phyloP scores from a whole-genome alignment of 1,139 yeast genomes.

The Debaryomyces sp. region DNA sequence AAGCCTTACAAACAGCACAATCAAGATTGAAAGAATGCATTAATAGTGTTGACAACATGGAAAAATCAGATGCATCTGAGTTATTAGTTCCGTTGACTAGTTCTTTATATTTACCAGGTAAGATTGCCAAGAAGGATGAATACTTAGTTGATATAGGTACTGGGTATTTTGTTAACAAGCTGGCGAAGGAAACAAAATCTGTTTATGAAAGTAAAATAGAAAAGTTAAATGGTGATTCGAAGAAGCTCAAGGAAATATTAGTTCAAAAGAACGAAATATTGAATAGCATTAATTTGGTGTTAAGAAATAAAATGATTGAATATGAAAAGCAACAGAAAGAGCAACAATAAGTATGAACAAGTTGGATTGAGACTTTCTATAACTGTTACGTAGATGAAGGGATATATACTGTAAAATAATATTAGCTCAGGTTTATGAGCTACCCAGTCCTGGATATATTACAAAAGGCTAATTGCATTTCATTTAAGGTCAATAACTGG shows the following conservation, averaged over 20 bases:
- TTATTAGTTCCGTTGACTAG: conserved; percentile 86
- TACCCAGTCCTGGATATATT: background rate
- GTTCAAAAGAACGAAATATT: conserved; percentile 60
- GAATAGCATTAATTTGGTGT: conserved; percentile 55
- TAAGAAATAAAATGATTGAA: conserved; percentile 48
- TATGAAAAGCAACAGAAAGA: conserved; percentile 39
- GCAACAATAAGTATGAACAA: background rate
- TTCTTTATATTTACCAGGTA: conserved; percentile 89
- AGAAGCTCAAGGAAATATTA: conserved; percentile 74
- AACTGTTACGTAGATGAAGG: background rate
- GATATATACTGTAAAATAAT: background rate
- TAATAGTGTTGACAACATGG: conserved; percentile 63
- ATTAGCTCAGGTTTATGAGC: background rate
- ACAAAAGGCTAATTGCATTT: background rate
- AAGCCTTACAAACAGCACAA: conserved; percentile 84
- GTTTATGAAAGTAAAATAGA: conserved; percentile 77
- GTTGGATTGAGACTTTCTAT: background rate
- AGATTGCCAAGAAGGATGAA: conserved; percentile 58
- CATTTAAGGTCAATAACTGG: background rate
- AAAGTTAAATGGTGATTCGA: conserved; percentile 72
- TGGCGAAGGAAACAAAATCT: conserved; percentile 61
- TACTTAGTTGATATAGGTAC: conserved; percentile 96
- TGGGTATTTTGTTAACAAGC: conserved; percentile 89
- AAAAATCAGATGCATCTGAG: conserved; percentile 47
- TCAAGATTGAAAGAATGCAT: conserved; percentile 82